Evolutionary conservation across 495 filamentous ascomycete genomes (phyloP), one percentile per base, ranked within the genome.

Genomic region (Halenospora varia): DNA sequence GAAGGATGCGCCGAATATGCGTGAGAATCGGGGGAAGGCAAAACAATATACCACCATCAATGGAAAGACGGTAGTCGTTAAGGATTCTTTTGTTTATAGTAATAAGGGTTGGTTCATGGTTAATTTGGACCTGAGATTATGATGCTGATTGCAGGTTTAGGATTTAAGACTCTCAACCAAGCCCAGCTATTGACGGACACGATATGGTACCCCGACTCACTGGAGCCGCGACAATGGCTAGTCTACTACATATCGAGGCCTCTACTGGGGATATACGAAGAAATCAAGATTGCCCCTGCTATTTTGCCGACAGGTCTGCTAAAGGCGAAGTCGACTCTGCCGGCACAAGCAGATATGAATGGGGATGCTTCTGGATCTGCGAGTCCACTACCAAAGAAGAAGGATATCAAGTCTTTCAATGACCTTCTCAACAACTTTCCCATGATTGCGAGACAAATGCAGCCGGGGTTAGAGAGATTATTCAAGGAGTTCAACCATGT

Each of bases 391-490:
- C 83, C 82, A 18, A 80, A 79, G 25, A 96, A 96, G 72, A 96
- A 96, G 70, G 88, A 96, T 61, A 87, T 99, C 59, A 89, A 84
- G 68, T 87, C 82, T 1, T 97, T 99, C 70, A 88, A 88, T 52
- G 94, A 97, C 55, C 77, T 99, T 45, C 79, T 99, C 40, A 89
- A 90, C 58, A 80, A 91, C 58, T 99, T 97, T 57, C 95, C 95
- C 10, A 91, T 95, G 82, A 99, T 99, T 61, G 92, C 94, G 26
- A 82, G 89, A 56, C 95, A 97, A 72, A 96, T 97, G 93, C 90
- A 96, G 65, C 82, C 86, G 1, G 95, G 95, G 0, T 73, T 99
- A 18, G 92, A 97, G 68, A 83, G 88, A 69, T 70, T 99, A 41
- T 97, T 97, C 62, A 86, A 85, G 49, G 90, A 96, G 57, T 97